Conservation (phyloP, 2,329 filamentous ascomycete genomes). For the Microascus cirrosus region DNA sequence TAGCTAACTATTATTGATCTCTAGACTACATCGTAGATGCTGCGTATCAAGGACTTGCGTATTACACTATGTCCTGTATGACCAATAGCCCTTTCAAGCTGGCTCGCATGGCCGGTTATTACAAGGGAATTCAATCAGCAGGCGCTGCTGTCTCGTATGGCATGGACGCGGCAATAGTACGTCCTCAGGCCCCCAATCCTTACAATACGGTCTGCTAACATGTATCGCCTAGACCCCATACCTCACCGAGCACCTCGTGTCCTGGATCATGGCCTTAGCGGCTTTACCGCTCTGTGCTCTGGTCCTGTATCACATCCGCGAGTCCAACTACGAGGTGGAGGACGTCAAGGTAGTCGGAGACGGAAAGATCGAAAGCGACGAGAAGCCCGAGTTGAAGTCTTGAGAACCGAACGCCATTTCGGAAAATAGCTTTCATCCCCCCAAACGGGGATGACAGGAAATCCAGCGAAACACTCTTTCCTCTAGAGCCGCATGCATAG, state of each 20-base stretch:
- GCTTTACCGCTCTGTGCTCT: slow-evolving; percentile 12
- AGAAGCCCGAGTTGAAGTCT: not conserved
- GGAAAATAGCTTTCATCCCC: too few relatives aligned
- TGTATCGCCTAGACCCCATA: slow-evolving; percentile 10
- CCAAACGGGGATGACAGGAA: too few relatives aligned
- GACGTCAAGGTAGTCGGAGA: slow-evolving; percentile 10
- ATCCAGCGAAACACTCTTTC: too few relatives aligned
- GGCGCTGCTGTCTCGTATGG: slow-evolving; percentile 45
- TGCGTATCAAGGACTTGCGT: slow-evolving; percentile 40
- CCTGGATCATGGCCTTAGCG: slow-evolving; percentile 12
- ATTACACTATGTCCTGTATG: slow-evolving; percentile 65
- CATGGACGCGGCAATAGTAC: slow-evolving; percentile 20
- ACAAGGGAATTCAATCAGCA: slow-evolving; percentile 71
- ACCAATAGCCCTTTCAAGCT: slow-evolving; percentile 63
- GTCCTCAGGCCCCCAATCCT: not conserved
- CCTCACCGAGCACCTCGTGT: slow-evolving; percentile 12
- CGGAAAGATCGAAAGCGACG: not conserved
- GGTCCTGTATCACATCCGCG: slow-evolving; percentile 11
- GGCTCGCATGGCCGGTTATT: slow-evolving; percentile 67
- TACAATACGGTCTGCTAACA: not conserved
- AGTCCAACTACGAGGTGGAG: slow-evolving; percentile 14
- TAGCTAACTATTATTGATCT: too few relatives aligned
- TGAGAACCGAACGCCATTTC: too few relatives aligned
- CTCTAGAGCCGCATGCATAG: too few relatives aligned
- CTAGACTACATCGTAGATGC: slow-evolving; percentile 15